Percentiles rank a stretch among this genome's conserved stretches.
Conservation (phyloP, 2,329 filamentous ascomycete species). For the Huntiella bhutanensis region DNA sequence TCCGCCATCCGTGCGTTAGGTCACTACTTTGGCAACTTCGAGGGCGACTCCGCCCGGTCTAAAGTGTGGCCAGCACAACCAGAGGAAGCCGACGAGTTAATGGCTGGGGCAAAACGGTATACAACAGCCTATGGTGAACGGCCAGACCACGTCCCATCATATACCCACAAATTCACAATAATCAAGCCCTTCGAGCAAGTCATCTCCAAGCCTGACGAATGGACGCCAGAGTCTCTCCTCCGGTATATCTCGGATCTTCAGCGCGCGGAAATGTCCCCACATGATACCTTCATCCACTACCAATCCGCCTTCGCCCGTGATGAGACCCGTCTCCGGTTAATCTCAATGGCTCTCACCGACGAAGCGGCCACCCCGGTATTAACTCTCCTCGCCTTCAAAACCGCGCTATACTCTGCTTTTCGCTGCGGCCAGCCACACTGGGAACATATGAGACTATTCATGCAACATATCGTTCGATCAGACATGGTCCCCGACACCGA, state of each 20-base stretch:
- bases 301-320: conserved; percentile 19
- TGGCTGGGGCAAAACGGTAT: conserved; percentile 3
- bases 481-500: conserved; percentile 26
- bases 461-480: conserved; percentile 20
- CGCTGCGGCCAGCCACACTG: conserved; percentile 15
- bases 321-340: conserved; percentile 20
- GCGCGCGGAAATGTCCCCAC: conserved; percentile 19
- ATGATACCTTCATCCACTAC: conserved; percentile 21
- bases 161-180: conserved; percentile 16
- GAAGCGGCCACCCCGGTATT: conserved; percentile 18
- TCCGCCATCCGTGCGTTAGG: too few relatives aligned
- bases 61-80: neutral
- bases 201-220: conserved; percentile 21
- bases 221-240: conserved; percentile 25
- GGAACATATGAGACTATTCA: conserved; percentile 18
- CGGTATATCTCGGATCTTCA: conserved; percentile 25
- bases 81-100: neutral
- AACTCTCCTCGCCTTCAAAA: conserved; percentile 23
- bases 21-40: too few relatives aligned
- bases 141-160: conserved; percentile 11
- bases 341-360: conserved; percentile 23
- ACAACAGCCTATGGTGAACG: conserved; percentile 9
- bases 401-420: conserved; percentile 25
- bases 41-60: conserved; percentile 10
- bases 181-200: conserved; percentile 16